A percentile compares a stretch with the other conserved stretches of the same genome.
Evolutionary conservation across 306 rosid species (phyloP).

Genomic region (Fagus crenata): DNA sequence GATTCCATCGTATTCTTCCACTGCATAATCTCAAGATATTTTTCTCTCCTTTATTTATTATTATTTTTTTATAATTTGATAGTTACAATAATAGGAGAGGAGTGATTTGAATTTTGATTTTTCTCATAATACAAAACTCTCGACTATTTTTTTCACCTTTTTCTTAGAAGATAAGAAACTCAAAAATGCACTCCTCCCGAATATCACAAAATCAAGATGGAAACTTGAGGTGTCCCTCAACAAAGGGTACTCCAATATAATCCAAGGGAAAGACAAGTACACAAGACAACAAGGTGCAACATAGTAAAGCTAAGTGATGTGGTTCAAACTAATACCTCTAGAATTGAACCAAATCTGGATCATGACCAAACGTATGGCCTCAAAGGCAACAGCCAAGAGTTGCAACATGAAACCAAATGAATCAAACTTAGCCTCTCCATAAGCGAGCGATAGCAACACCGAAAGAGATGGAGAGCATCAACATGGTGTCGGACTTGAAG

Average conservation of each 20-base stretch:
- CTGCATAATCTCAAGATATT: too few species aligned
- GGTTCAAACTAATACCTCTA: constrained; percentile 78
- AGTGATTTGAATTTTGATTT: too few species aligned
- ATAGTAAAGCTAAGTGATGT: constrained; percentile 91
- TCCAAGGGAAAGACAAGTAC: constrained; percentile 78
- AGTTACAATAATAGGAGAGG: too few species aligned
- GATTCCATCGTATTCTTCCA: too few species aligned
- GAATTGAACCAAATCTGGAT: constrained; percentile 83
- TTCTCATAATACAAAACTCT: too few species aligned
- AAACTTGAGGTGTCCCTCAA: constrained; percentile 79
- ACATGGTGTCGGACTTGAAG: constrained; percentile 64
- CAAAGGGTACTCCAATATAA: constrained; percentile 69
- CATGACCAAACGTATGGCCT: constrained; percentile 82
- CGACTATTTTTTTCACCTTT: too few species aligned
- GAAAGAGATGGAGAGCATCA: constrained; percentile 80
- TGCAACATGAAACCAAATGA: constrained; percentile 68
- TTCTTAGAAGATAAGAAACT: too few species aligned
- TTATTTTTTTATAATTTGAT: too few species aligned
- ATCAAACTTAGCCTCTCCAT: constrained; percentile 83
- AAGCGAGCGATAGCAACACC: constrained; percentile 89
- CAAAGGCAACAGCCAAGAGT: constrained; percentile 81
- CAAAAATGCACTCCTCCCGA: constrained; percentile 37
- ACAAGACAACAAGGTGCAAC: constrained; percentile 88
- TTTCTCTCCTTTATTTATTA: too few species aligned
- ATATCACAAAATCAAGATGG: constrained; percentile 58